Evolutionary conservation across 2,329 filamentous ascomycete species (phyloP).

Genomic region (Aspergillus proliferans): DNA sequence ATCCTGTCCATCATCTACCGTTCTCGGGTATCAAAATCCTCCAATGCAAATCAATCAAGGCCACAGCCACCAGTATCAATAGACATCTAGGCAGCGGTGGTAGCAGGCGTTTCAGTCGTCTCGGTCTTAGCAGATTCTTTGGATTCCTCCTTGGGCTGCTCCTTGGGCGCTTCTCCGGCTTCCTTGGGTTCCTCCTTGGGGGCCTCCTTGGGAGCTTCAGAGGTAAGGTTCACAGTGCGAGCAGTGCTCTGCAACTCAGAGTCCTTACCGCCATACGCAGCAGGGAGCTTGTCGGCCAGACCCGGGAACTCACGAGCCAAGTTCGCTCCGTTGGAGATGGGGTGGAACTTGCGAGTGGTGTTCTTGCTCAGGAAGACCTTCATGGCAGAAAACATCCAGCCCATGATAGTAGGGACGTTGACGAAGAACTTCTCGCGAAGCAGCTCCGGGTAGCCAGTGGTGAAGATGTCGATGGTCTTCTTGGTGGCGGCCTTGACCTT

Average conservation of each 20-base stretch:
- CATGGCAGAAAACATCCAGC: slow-evolving; percentile 71
- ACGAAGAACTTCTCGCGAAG: slow-evolving; percentile 91
- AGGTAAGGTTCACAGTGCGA: slow-evolving; percentile 22
- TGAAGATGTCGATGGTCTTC: slow-evolving; percentile 75
- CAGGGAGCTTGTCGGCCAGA: slow-evolving; percentile 62
- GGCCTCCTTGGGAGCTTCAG: slow-evolving; percentile 7
- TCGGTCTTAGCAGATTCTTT: slow-evolving; percentile 7
- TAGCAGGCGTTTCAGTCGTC: slow-evolving; percentile 6
- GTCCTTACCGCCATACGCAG: slow-evolving; percentile 72
- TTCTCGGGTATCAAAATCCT: slow-evolving; percentile 13
- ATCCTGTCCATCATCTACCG: slow-evolving; percentile 8
- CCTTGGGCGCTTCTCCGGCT: slow-evolving; percentile 10
- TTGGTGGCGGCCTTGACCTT: slow-evolving; percentile 68
- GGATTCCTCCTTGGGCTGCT: slow-evolving; percentile 4
- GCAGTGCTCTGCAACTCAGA: slow-evolving; percentile 40
- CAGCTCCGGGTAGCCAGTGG: slow-evolving; percentile 80
- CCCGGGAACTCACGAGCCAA: slow-evolving; percentile 56
- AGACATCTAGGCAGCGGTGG: slow-evolving; percentile 7
- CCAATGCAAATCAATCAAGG: neutral
- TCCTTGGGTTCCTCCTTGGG: slow-evolving; percentile 8
- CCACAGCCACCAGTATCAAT: slow-evolving; percentile 5
- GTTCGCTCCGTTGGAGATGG: slow-evolving; percentile 65
- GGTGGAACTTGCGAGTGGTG: slow-evolving; percentile 73
- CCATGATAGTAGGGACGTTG: slow-evolving; percentile 87
- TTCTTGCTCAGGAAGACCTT: slow-evolving; percentile 68